These are phyloP conservation scores for Talaromyces sp. DNA, from an alignment of 2,329 filamentous ascomycete species.

Conservation along the genomic window DNA sequence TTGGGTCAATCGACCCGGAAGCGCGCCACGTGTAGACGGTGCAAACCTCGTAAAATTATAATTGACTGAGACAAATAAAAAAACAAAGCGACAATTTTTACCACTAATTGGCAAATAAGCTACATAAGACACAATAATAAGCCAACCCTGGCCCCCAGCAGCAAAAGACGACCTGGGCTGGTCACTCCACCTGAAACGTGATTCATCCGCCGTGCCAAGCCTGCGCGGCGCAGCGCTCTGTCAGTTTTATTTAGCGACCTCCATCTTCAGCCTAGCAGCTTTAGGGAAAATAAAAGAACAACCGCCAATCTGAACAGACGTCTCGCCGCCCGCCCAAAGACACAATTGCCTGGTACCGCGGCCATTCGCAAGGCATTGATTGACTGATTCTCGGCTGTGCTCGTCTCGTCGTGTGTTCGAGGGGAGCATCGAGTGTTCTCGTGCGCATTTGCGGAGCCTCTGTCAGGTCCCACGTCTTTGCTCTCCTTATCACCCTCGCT, in stretches of 20 bases:
- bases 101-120: background rate
- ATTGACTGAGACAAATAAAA: background rate
- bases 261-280: background rate
- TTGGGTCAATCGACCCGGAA: background rate
- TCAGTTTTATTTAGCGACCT: background rate
- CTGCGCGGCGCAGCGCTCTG: background rate
- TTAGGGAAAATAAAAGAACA: background rate
- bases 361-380: background rate
- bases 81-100: background rate
- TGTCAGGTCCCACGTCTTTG: background rate
- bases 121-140: background rate
- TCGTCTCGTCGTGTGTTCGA: background rate
- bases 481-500: background rate
- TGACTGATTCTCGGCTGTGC: background rate
- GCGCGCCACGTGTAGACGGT: background rate
- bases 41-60: background rate
- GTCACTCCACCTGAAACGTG: background rate
- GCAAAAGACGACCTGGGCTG: background rate
- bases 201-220: background rate
- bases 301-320: background rate
- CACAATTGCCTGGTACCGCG: conserved; percentile 2
- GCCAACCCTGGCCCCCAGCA: too few species aligned
- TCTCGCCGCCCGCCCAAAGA: background rate
- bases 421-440: conserved; percentile 2
- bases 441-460: conserved; percentile 10